Evolutionary conservation across 495 filamentous ascomycete species (phyloP).

Genomic region (Evernia prunastri): DNA sequence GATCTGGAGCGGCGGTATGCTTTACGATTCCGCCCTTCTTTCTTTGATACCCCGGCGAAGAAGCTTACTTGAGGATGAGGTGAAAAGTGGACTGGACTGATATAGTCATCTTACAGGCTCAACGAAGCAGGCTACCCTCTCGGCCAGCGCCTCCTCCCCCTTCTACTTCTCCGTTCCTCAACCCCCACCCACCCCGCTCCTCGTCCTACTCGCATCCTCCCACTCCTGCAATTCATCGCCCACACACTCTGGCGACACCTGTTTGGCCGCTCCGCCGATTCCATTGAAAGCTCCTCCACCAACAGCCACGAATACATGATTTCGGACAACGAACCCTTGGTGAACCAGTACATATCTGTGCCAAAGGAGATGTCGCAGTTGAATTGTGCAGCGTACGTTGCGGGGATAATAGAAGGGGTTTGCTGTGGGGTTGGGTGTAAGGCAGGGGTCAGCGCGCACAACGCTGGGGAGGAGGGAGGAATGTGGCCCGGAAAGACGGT

Average conservation of each 20-base stretch:
- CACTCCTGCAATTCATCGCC: constrained; percentile 90
- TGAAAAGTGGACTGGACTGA: background rate
- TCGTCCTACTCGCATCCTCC: constrained; percentile 80
- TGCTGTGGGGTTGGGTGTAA: constrained; percentile 88
- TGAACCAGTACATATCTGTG: constrained; percentile 87
- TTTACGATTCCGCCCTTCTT: background rate
- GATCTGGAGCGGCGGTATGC: constrained; percentile 82
- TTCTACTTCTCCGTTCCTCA: constrained; percentile 82
- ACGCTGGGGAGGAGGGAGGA: constrained; percentile 64
- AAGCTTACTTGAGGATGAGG: background rate
- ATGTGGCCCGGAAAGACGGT: constrained; percentile 96
- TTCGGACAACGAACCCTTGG: constrained; percentile 90
- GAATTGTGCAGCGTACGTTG: constrained; percentile 93
- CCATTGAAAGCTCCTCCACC: constrained; percentile 80
- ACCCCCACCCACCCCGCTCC: constrained; percentile 57
- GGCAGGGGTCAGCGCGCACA: constrained; percentile 86
- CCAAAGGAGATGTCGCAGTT: constrained; percentile 92
- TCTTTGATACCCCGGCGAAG: background rate
- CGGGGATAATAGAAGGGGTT: constrained; percentile 90
- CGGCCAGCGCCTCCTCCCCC: constrained; percentile 88
- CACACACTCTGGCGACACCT: constrained; percentile 85
- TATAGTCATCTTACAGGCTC: constrained; percentile 35
- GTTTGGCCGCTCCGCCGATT: constrained; percentile 82
- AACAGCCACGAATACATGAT: constrained; percentile 97
- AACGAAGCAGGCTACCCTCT: constrained; percentile 94